A percentile compares a stretch with the other conserved stretches of the same genome.
Evolutionary conservation across 2,329 filamentous ascomycete genomes (phyloP).

Genomic region (Neopestalotiopsis rosae): DNA sequence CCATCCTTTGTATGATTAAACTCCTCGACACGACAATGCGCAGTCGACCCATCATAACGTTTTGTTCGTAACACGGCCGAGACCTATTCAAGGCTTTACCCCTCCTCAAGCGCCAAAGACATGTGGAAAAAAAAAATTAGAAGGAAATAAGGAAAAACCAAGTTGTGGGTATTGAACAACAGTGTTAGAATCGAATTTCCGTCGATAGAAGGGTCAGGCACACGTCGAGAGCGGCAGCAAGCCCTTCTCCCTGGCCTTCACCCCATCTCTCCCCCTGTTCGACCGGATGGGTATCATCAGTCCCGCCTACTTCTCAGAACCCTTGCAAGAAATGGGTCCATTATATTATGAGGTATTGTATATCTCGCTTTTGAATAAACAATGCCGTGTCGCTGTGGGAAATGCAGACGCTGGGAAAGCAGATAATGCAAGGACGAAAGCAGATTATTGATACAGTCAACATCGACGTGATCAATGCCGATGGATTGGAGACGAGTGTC

Average conservation of each 20-base stretch:
- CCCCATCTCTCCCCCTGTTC: neutral
- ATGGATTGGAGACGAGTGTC: neutral
- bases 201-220: neutral
- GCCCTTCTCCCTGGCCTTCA: neutral
- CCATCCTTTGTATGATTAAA: constrained; percentile 11
- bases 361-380: constrained; percentile 14
- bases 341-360: constrained; percentile 18
- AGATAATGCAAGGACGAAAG: constrained; percentile 12
- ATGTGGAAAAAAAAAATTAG: neutral
- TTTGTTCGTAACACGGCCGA: constrained; percentile 13
- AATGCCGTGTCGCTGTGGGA: constrained; percentile 9
- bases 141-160: constrained; percentile 5
- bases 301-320: neutral
- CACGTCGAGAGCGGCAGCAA: neutral
- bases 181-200: constrained; percentile 1
- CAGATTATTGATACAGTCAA: constrained; percentile 5
- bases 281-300: constrained; percentile 13
- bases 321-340: constrained; percentile 9
- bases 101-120: constrained; percentile 6
- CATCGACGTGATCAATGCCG: neutral
- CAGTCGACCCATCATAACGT: constrained; percentile 13
- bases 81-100: neutral
- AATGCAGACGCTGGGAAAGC: constrained; percentile 20
- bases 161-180: constrained; percentile 14
- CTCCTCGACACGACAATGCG: constrained; percentile 15